Percentiles rank a stretch among this genome's conserved stretches.
Conservation (phyloP, 1,284 basidiomycete species). For the Hortiboletus rubellus region DNA sequence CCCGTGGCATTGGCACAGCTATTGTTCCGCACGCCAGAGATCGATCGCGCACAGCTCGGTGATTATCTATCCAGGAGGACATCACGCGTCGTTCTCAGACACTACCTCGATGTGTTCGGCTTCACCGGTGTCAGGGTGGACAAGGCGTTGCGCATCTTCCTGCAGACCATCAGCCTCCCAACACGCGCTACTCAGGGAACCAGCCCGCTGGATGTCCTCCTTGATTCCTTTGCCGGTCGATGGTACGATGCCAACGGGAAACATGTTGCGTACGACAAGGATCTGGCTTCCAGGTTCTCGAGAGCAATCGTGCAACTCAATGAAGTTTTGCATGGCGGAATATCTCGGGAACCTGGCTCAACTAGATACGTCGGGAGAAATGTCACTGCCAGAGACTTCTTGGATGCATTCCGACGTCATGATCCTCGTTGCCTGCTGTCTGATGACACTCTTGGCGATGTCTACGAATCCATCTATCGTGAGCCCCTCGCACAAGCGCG, state of each 20-base stretch:
- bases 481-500: constrained; percentile 77
- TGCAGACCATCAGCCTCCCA: constrained; percentile 79
- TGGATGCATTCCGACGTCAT: constrained; percentile 73
- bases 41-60: constrained; percentile 84
- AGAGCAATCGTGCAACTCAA: constrained; percentile 87
- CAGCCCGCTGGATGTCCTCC: constrained; percentile 60
- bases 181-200: constrained; percentile 46
- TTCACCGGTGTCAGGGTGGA: constrained; percentile 84
- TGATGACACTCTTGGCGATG: constrained; percentile 70
- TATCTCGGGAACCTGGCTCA: constrained; percentile 60
- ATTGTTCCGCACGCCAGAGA: constrained; percentile 81
- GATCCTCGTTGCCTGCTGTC: constrained; percentile 70
- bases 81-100: constrained; percentile 73
- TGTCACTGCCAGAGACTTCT: constrained; percentile 74
- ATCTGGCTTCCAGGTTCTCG: constrained; percentile 76
- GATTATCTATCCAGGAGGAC: constrained; percentile 75
- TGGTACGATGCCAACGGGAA: constrained; percentile 91
- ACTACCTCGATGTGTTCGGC: constrained; percentile 86
- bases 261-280: constrained; percentile 75
- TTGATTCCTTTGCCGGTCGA: constrained; percentile 84
- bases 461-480: constrained; percentile 74
- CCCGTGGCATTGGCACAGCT: constrained; percentile 72
- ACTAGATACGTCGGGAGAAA: constrained; percentile 63
- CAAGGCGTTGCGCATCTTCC: constrained; percentile 84
- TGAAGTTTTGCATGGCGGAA: constrained; percentile 69